Evolutionary conservation across 2,329 filamentous ascomycete genomes (phyloP).

Genomic region (Phaeosphaeria sp.): DNA sequence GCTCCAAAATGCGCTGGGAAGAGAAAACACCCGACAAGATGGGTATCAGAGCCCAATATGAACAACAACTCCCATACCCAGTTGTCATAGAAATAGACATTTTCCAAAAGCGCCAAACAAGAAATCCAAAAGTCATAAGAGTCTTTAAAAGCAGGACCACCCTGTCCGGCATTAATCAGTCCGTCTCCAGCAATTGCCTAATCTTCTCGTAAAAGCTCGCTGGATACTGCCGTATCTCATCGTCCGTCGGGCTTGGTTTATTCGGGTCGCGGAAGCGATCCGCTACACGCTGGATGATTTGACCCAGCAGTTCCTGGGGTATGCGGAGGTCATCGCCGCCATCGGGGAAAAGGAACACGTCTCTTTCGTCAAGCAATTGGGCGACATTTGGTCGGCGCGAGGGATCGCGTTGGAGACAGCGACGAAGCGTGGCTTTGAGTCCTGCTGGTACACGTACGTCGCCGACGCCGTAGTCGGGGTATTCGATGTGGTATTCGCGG

Average conservation of each 20-base stretch:
- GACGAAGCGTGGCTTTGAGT: conserved; percentile 62
- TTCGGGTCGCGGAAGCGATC: conserved; percentile 62
- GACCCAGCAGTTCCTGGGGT: conserved; percentile 62
- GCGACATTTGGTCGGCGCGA: conserved; percentile 62
- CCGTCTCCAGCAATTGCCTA: conserved; percentile 46
- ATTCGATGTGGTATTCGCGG: conserved; percentile 75
- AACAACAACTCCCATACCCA: conserved; percentile 1
- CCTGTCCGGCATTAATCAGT: conserved; percentile 6
- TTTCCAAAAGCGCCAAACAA: conserved; percentile 5
- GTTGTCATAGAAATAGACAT: background rate
- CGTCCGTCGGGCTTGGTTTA: conserved; percentile 62
- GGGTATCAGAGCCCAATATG: background rate
- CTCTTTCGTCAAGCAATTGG: conserved; percentile 61
- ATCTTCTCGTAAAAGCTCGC: conserved; percentile 57
- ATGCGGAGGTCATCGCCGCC: conserved; percentile 57
- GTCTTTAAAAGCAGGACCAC: background rate
- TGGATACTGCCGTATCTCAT: conserved; percentile 59
- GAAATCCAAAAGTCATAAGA: conserved; percentile 1
- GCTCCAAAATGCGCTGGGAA: background rate
- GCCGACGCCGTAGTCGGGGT: conserved; percentile 72
- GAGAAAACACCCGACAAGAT: background rate
- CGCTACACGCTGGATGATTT: conserved; percentile 66
- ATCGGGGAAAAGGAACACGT: conserved; percentile 66
- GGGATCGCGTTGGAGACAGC: conserved; percentile 66
- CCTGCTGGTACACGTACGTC: conserved; percentile 62